A percentile compares a stretch with the other conserved stretches of the same genome.
phyloP scores from a whole-genome alignment of 139 green algal genomes.

The Chlamydomonas incerta region DNA sequence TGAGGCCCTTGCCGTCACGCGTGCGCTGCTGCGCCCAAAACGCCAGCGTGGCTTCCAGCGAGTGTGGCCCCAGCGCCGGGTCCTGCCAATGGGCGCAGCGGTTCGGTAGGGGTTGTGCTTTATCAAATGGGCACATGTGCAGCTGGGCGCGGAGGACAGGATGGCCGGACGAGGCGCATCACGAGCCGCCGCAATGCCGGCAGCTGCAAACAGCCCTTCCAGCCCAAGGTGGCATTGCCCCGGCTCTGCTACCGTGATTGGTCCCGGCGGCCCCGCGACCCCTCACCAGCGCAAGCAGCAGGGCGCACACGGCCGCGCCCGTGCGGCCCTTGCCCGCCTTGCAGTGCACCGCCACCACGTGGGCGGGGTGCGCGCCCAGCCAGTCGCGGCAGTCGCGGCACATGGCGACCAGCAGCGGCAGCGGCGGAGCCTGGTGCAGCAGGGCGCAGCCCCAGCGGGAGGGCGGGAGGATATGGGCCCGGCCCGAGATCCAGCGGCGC shows the following conservation, averaged over 20 bases:
- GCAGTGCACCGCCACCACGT: constrained; percentile 79
- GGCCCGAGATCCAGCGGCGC: too few species aligned
- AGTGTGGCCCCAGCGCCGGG: not conserved
- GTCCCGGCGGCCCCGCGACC: too few species aligned
- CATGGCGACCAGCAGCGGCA: constrained; percentile 68
- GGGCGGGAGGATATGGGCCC: too few species aligned
- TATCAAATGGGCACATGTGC: too few species aligned
- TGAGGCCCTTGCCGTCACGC: constrained; percentile 69
- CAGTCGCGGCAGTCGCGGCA: constrained; percentile 63
- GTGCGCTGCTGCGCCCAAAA: constrained; percentile 65
- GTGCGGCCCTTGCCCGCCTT: constrained; percentile 86
- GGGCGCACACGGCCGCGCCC: constrained; percentile 70
- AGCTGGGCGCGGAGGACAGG: too few species aligned
- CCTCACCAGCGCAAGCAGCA: constrained; percentile 70
- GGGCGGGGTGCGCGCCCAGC: constrained; percentile 53
- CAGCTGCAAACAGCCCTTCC: too few species aligned
- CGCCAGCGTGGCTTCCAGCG: constrained; percentile 37
- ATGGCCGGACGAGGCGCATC: too few species aligned
- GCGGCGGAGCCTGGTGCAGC: constrained; percentile 66
- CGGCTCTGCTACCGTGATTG: too few species aligned
- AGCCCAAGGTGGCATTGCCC: too few species aligned
- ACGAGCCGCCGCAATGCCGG: too few species aligned
- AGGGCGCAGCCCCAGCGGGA: too few species aligned
- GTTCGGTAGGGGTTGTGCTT: too few species aligned
- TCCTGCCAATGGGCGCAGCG: not conserved